Evolutionary conservation across 1,284 basidiomycete species (phyloP), one percentile per base, ranked within the genome.

Genomic region (Fomitopsis schrenkii): DNA sequence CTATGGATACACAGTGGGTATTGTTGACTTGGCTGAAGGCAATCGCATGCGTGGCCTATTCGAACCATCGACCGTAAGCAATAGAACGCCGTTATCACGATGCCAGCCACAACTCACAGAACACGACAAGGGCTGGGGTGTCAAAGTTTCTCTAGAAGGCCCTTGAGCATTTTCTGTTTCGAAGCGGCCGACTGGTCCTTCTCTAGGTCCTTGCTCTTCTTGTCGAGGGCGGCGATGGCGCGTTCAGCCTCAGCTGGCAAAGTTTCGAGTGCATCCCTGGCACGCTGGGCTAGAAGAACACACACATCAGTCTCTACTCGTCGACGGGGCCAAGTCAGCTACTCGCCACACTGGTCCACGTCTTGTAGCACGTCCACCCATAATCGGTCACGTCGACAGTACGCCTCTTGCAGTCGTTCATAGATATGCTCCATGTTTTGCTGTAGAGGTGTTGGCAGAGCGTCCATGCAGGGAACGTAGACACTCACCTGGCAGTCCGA

Each of bases 341-440:
- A 69, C 64, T 61, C 75, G 84, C 83, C 79, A 66, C 78, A 80
- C 57, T 74, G 71, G 38, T 79, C 71, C n/a, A 84, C 59, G 3
- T 74, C 71, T 15, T 72, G 69, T 45, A 82, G 73, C 19, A 84
- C 73, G 10, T 77, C 71, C 19, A 64, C 58, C 81, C 81, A 85
- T 26, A 85, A 75, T 52, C 73, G 68, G 19, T 80, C 78, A 45
- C 83, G 79, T 36, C 71, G 70, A 46, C 67, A 66, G 68, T 82
- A 84, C 22, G 81, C 79, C 50, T 75, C 72, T 60, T 77, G 74
- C 38, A 87, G 76, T 63, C 80, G 75, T 8, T 62, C 70, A 26
- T 82, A 71, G 6, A 81, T 70, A 19, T 70, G 59, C 41, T 67
- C 65, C 41, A 72, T 65, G 55, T 66, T 71, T 17, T 66, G 67